phyloP scores from a whole-genome alignment of 768 basidiomycete genomes.

The Favolaschia claudopus region DNA sequence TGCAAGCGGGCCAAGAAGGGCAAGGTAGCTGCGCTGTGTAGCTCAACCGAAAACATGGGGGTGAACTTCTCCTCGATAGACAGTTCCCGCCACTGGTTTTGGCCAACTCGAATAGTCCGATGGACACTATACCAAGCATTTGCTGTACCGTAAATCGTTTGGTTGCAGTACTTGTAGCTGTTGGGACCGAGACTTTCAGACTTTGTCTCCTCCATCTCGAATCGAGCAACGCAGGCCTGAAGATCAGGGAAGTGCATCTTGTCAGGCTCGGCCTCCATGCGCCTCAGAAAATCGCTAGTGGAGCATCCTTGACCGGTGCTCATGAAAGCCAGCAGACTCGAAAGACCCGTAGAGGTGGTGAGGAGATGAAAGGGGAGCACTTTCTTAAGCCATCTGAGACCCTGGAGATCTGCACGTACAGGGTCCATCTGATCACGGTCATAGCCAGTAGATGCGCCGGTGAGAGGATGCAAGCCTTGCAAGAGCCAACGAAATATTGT shows the following conservation, averaged over 20 bases:
- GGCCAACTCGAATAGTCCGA: neutral
- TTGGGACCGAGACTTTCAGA: too few species aligned
- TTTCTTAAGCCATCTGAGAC: neutral
- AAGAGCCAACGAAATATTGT: neutral
- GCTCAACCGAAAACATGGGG: neutral
- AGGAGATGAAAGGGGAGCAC: neutral
- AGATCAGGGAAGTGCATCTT: neutral
- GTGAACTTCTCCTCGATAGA: constrained; percentile 3
- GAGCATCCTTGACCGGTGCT: neutral
- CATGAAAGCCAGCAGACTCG: constrained; percentile 13
- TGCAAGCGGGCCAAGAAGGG: constrained; percentile 4
- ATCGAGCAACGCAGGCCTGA: neutral
- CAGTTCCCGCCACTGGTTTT: neutral
- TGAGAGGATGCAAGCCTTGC: neutral
- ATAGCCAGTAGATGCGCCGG: neutral
- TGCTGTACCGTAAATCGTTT: neutral
- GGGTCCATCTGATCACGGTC: constrained; percentile 18
- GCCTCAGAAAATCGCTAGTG: neutral
- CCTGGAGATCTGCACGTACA: neutral
- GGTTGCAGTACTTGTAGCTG: neutral
- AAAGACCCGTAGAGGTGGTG: neutral
- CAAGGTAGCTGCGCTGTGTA: neutral
- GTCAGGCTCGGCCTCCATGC: neutral
- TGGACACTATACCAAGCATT: constrained; percentile 3
- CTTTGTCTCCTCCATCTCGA: too few species aligned